These are phyloP conservation scores for Alternaria novae-zelandiae DNA, from an alignment of 2,329 filamentous ascomycete genomes.

Conservation along the genomic window DNA sequence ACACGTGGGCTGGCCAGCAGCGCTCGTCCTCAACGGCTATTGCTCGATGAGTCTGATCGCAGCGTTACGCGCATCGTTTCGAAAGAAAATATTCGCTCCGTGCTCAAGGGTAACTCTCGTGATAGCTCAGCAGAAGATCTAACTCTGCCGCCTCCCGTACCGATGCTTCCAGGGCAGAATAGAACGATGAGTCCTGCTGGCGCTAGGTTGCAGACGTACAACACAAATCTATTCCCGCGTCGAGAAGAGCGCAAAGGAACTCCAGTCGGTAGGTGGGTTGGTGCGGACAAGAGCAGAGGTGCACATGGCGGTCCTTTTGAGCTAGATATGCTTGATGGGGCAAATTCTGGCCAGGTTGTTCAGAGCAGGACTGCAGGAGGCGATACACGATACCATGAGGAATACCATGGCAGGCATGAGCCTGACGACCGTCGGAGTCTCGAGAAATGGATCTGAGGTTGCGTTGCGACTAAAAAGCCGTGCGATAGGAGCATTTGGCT, in stretches of 20 bases:
- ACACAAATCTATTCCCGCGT: slow-evolving; percentile 41
- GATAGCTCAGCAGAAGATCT: slow-evolving; percentile 29
- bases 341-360: background rate
- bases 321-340: background rate
- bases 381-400: background rate
- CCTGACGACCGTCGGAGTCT: background rate
- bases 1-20: background rate
- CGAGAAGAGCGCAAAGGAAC: slow-evolving; percentile 19
- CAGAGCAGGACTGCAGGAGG: background rate
- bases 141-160: slow-evolving; percentile 2
- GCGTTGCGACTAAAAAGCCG: background rate
- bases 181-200: background rate
- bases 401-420: background rate
- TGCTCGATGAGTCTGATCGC: slow-evolving; percentile 1
- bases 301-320: background rate
- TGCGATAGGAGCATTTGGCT: background rate
- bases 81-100: slow-evolving; percentile 42
- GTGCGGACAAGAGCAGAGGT: background rate
- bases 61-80: slow-evolving; percentile 36
- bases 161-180: background rate
- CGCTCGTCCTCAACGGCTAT: slow-evolving; percentile 4
- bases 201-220: slow-evolving; percentile 29
- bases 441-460: background rate
- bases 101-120: slow-evolving; percentile 23
- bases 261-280: slow-evolving; percentile 16